Conservation (phyloP, 2,329 filamentous ascomycete species). For the Epichloe typhina region DNA sequence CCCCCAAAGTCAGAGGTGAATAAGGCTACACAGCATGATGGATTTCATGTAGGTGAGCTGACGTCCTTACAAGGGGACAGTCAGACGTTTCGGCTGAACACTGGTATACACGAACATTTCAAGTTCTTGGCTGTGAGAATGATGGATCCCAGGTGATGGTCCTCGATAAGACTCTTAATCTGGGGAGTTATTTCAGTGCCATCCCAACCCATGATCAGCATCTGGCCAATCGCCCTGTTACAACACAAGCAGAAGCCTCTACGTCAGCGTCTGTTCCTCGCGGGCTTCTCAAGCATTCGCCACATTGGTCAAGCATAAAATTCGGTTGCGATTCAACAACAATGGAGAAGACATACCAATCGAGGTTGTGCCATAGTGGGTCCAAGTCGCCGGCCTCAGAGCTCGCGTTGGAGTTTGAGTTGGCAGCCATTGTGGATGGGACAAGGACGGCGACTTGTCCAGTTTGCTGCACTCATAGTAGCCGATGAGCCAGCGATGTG, state of each 20-base stretch:
- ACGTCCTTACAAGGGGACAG: not conserved
- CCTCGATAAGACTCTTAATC: slow-evolving; percentile 66
- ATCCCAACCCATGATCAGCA: slow-evolving; percentile 77
- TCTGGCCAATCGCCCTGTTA: slow-evolving; percentile 56
- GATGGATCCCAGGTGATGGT: slow-evolving; percentile 81
- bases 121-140: slow-evolving; percentile 74
- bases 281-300: not conserved
- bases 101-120: slow-evolving; percentile 47
- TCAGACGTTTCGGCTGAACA: not conserved
- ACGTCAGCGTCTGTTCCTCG: slow-evolving; percentile 1
- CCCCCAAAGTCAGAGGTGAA: not conserved
- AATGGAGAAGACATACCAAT: slow-evolving; percentile 45
- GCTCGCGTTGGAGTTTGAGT: slow-evolving; percentile 13
- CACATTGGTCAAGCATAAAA: not conserved
- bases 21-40: not conserved
- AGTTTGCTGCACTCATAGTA: slow-evolving; percentile 9
- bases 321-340: not conserved
- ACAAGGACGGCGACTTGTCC: slow-evolving; percentile 13
- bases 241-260: not conserved
- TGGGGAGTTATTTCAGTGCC: slow-evolving; percentile 73
- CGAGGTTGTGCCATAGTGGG: slow-evolving; percentile 61
- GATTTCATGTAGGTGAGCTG: not conserved
- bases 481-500: not conserved
- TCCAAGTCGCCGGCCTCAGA: slow-evolving; percentile 25
- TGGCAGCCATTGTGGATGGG: slow-evolving; percentile 14